Evolutionary conservation across 306 rosid species (phyloP), one percentile per base, ranked within the genome.

Genomic region (Cucumis cinereus): DNA sequence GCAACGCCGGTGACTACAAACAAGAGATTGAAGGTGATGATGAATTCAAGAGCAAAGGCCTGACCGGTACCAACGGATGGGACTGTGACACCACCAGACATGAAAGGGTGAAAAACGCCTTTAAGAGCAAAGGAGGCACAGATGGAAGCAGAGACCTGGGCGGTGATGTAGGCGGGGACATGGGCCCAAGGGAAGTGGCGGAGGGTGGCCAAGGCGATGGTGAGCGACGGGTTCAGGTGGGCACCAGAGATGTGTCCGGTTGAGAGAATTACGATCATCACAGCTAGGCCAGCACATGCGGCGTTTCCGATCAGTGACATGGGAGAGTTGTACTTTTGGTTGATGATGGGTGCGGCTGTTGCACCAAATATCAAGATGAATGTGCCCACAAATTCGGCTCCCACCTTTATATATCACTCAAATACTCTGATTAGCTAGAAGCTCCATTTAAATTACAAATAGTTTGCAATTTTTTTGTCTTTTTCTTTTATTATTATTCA

Each of bases 151-250:
- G 38, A 80, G 77, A 77, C 62, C 49, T 91, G 92, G 28, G 80
- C 90, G 10, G 47, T 14, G 14, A 88, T 72, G 77, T 91, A 89
- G 0, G 81, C 49, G 1, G 84, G 87, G 5, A 85, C 89, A 68
- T 87, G 77, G 2, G 10, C 19, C 89, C 81, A 83, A 0, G 78
- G 64, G 80, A 86, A 61, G 54, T 82, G 79, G 23, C 81, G 75
- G 52, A 87, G 60, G 17, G 81, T 24, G 7, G 86, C 89, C 10
- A 81, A 87, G 26, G 91, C 85, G 11, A 89, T 56, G 30, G 92
- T 89, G 16, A 89, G 85, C 0, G 90, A 83, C 6, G 90, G 93
- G 77, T 89, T 91, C 2, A 91, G 79, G 78, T 89, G 90, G 9
- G 86, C 93, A 9, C 89, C 85, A 10, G 90, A 91, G 78, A 89